Evolutionary conservation across 345 rosid species (phyloP), one percentile per base, ranked within the genome.

Genomic region (Eucalyptus leucophloia): DNA sequence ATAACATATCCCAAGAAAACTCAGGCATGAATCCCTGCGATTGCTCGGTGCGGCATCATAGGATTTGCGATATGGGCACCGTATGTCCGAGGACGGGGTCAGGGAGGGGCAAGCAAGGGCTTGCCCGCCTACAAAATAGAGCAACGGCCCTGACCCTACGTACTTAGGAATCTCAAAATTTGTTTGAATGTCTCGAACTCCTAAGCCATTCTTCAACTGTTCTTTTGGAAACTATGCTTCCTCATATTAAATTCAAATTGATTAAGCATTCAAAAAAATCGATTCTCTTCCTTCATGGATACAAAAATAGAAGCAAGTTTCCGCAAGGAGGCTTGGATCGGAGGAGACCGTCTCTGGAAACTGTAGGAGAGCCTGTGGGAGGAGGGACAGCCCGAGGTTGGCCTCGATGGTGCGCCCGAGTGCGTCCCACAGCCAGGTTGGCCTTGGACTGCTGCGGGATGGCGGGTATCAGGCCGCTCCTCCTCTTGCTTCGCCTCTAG

Each of bases 381-480:
- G 47, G 92, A 26, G 91, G 80, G 90, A 87, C 6, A 91, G 93
- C 67, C 95, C 94, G 77, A 95, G 91, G 88, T 92, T 92, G 87
- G 94, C 95, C 86, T 92, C 87, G 16, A 88, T 91, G 89, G 89
- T 91, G n/a, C 93, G 92, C 86, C 94, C 90, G 42, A 93, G 91
- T 7, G 93, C 92, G 60, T 94, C 94, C 60, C 95, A 92, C 60
- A 92, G 94, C 88, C 93, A 56, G 92, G 92, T 93, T 91, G 95
- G 93, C 87, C 92, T 93, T 92, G 91, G 93, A 91, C 92, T 90
- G 44, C 95, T 95, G 88, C 90, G 92, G 45, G 95, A 94, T 83
- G 90, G 92, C 24, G 94, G 95, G 90, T 94, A 95, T 86, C 72
- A 89, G 60, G 91, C 90, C 96, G 93, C 90, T 92, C 95, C 81